Evolutionary conservation across 345 rosid genomes (phyloP).

Genomic region (Syzygium oleosum): DNA sequence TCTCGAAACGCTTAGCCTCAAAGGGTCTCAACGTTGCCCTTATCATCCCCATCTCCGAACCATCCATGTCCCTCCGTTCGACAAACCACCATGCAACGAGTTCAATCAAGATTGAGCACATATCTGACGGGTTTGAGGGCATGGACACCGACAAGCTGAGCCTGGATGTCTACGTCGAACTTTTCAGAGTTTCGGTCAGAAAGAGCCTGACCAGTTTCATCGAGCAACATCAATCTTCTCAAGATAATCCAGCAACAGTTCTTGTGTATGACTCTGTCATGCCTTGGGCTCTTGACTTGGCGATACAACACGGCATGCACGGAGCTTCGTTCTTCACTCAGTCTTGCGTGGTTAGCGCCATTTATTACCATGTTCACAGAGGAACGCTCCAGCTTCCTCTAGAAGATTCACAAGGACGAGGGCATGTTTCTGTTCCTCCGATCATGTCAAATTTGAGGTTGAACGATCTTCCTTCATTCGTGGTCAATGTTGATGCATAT

Average conservation of each 20-base stretch:
- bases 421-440: neutral
- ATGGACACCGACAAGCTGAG: neutral
- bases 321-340: slow-evolving; percentile 17
- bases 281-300: slow-evolving; percentile 21
- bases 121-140: slow-evolving; percentile 10
- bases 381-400: neutral
- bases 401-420: neutral
- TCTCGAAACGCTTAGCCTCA: slow-evolving; percentile 16
- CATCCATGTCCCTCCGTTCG: neutral
- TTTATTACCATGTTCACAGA: slow-evolving; percentile 1
- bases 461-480: neutral
- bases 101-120: slow-evolving; percentile 2
- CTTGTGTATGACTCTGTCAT: slow-evolving; percentile 15
- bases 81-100: neutral
- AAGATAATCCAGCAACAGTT: slow-evolving; percentile 1
- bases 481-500: neutral
- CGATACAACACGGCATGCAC: neutral
- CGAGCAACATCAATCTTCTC: neutral
- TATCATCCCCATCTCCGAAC: neutral
- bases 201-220: slow-evolving; percentile 3
- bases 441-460: neutral
- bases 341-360: slow-evolving; percentile 6
- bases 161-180: neutral
- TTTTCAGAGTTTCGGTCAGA: neutral
- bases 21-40: slow-evolving; percentile 16